Base-by-base conservation (phyloP, 2,329 filamentous ascomycete species). In the Helotiales sp. region DNA sequence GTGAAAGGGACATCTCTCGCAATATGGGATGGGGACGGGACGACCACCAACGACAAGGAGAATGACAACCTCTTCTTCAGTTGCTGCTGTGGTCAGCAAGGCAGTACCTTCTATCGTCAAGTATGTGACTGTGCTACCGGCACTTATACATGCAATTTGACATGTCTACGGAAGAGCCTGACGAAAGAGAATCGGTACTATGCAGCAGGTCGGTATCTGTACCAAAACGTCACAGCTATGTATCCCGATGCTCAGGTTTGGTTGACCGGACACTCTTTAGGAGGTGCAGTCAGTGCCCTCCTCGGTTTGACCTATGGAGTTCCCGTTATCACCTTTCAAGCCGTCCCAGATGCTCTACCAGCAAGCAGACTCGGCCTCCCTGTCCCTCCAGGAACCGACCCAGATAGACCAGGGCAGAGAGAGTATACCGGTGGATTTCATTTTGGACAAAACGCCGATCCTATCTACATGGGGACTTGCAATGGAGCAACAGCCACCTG, bases 51-150 rank as follows among this genome's bases (percentile, higher is more conserved):
- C 66, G 95, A 99, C 76, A 99, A 99, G 77, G 80, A 93, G 69
- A 99, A 98, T 72, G 95, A 99, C 75, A 99, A 99, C 71, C 80
- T 99, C 9, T 96, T 96, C 75, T 97, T 97, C 76, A 96, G 93
- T 70, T 99, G 95, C 76, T 99, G 95, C 74, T 99, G 95, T 74
- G 95, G 86, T 3, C 92, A 97, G 75, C 93, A 96, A 67, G 92
- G 93, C 0, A 91, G 92, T 63, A 92, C 87, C 76, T 85, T 92
- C 15, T 97, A 92, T 88, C 87, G 90, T 60, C 89, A 96, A 71
- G 92, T 96, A 55, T 99, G 95, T 74, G 89, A 96, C 72, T 99
- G 95, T 72, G 91, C 92, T 61, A 90, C 89, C 1, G 84, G 86
- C 10, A 91, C 92, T 1, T 98, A 92, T 70, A 87, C 88, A 13